Base-by-base conservation (phyloP, 108 stramenopile genomes). In the Parietichytrium sp. region DNA sequence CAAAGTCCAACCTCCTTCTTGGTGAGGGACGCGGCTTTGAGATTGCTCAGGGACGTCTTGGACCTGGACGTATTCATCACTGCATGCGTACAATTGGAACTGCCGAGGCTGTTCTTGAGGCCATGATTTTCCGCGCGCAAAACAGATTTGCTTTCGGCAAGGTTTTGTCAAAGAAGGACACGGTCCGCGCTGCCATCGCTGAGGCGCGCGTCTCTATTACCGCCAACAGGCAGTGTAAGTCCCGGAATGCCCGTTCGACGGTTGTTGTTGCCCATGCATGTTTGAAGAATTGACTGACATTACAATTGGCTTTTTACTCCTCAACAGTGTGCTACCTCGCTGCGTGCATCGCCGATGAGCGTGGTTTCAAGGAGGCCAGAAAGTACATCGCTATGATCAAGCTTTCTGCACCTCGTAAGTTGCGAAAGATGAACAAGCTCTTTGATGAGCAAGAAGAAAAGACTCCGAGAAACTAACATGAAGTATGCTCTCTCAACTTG, bases 321-420 rank as follows among this genome's bases (percentile, higher is more conserved):
- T n/a, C n/a, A n/a, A n/a, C n/a, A n/a, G n/a, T 72, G 16, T 72
- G 61, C 61, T 72, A 72, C 61, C 83, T 87, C 20, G 86, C 86
- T 25, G 86, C 87, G 8, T 16, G 36, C 13, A 80, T 80, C 53
- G 80, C 86, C 45, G 87, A 87, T 48, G n/a, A 27, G 31, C 29
- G 78, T 20, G 87, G 87, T 13, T 84, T 83, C 29, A 81, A 54
- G 48, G 55, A 16, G 29, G 54, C 55, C 12, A 79, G 83, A 29
- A 48, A 84, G 53, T 84, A 85, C 45, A 82, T 97, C 54, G 90
- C 92, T 8, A 84, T 91, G 86, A 95, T 96, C 80, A 97, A 95
- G 81, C 91, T 93, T 42, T 86, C 91, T 29, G 94, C 95, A 38
- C 96, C 95, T 13, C 83, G 88, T 27, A 54, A 93, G 38, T 87